Conservation (phyloP, 768 basidiomycete genomes). For the Asterophora lycoperdoides region DNA sequence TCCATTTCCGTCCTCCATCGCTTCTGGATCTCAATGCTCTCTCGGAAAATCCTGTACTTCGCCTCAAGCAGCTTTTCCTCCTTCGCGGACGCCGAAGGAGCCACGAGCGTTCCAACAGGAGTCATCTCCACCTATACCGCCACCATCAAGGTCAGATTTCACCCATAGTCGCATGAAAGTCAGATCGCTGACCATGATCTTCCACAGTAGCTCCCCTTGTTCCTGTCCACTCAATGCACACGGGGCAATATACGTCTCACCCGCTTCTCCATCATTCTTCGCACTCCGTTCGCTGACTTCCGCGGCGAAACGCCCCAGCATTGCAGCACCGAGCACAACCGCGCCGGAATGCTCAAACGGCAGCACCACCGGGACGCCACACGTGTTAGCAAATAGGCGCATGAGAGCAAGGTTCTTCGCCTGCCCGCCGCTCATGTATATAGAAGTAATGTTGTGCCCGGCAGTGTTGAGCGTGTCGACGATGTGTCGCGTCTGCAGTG, state of each 20-base stretch:
- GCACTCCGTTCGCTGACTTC: constrained; percentile 35
- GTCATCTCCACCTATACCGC: constrained; percentile 82
- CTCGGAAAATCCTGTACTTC: constrained; percentile 92
- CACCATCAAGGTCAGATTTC: neutral
- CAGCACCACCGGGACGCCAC: constrained; percentile 76
- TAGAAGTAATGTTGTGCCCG: constrained; percentile 76
- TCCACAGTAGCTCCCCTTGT: constrained; percentile 74
- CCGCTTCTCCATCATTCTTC: constrained; percentile 22
- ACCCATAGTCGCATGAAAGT: neutral
- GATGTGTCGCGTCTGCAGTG: constrained; percentile 92
- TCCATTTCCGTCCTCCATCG: constrained; percentile 82
- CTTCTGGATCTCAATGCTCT: constrained; percentile 84
- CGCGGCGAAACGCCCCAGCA: constrained; percentile 86
- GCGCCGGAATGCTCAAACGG: constrained; percentile 74
- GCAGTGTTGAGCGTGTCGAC: constrained; percentile 81
- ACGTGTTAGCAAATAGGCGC: constrained; percentile 85
- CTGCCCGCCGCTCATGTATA: constrained; percentile 94
- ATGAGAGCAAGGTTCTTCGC: constrained; percentile 87
- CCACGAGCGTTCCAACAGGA: constrained; percentile 67
- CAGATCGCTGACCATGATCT: constrained; percentile 69
- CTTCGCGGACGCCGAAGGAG: constrained; percentile 53
- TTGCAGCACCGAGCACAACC: constrained; percentile 90
- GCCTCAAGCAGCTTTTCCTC: constrained; percentile 79
- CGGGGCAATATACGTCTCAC: constrained; percentile 9
- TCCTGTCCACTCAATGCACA: constrained; percentile 33